Percentiles rank a stretch among this genome's conserved stretches.
phyloP scores from a whole-genome alignment of 129 eudicot genomes.

The Scalesia atractyloides region DNA sequence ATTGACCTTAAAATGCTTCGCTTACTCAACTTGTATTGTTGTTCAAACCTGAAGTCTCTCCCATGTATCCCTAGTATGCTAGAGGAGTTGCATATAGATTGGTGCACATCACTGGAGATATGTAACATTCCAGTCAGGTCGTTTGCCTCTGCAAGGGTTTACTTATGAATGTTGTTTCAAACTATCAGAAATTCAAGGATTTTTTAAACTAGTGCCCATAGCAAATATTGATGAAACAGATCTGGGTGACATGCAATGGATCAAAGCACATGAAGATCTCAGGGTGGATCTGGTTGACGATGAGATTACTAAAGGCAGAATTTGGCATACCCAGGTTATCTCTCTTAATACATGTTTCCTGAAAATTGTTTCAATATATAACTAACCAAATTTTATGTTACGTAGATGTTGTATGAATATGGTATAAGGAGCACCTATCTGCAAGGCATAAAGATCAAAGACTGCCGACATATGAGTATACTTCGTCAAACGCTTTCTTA shows the following conservation, averaged over 20 bases:
- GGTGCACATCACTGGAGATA: background rate
- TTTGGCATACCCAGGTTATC: conserved; percentile 2
- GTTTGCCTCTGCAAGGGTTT: background rate
- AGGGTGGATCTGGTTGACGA: background rate
- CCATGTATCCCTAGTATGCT: no score
- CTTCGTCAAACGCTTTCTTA: background rate
- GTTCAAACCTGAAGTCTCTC: conserved; percentile 2
- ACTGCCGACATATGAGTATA: background rate
- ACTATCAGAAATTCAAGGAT: conserved; percentile 19
- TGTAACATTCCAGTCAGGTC: conserved; percentile 20
- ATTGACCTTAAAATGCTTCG: conserved; percentile 4
- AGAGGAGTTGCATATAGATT: background rate
- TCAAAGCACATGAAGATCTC: conserved; percentile 1
- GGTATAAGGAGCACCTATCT: background rate
- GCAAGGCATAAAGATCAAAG: background rate
- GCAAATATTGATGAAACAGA: background rate
- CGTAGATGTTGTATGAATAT: background rate
- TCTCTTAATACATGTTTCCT: background rate
- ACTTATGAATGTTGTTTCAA: background rate
- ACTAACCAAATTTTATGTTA: background rate
- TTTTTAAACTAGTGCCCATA: background rate
- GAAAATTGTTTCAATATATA: background rate
- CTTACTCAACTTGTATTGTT: background rate
- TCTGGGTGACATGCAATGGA: background rate
- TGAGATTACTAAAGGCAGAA: background rate